Evolutionary conservation across 2,329 filamentous ascomycete genomes (phyloP), one percentile per base, ranked within the genome.

Genomic region (Chrysosphaeria jannelii): DNA sequence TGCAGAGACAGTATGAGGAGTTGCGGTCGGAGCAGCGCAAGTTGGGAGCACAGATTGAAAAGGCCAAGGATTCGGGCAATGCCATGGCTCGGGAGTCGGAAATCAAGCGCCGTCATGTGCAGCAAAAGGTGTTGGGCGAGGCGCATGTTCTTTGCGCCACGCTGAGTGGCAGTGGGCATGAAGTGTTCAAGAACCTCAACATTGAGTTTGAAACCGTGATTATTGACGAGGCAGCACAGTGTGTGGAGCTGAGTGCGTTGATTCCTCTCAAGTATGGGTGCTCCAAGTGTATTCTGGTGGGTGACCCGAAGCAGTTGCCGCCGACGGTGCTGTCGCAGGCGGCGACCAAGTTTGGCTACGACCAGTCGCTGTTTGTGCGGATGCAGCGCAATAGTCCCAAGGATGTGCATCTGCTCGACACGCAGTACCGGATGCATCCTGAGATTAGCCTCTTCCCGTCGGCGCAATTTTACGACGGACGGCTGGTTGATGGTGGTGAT

Each of bases 141-240:
- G 76, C 85, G 2, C 75, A 97, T 44, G 71, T 97, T 24, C 63
- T 97, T 14, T 97, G 85, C 43, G 74, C 81, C 20, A 97, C 85
- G 1, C 62, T 97, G 21, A 91, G 79, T 41, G 85, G 81, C 36
- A 81, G 71, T 42, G 85, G 85, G 4, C 88, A 97, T 37, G 85
- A 97, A 33, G 89, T 93, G 65, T 90, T 97, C 48, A 76, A 81
- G 43, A 71, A 69, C 34, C 48, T 97, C 26, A 79, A 74, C 35
- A 76, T 97, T 24, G 85, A 97, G 42, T 97, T 97, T 34, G 85
- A 97, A 45, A 93, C 85, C 0, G 85, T 97, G 32, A 74, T 97
- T 34, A 91, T 97, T 31, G 85, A 97, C 36, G 85, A 97, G 47
- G 85, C 85, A 4, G 85, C 85, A 10, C 85, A 97, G 52, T 97